Conservation (phyloP, 2,329 filamentous ascomycete species). For the Claviceps sp. region DNA sequence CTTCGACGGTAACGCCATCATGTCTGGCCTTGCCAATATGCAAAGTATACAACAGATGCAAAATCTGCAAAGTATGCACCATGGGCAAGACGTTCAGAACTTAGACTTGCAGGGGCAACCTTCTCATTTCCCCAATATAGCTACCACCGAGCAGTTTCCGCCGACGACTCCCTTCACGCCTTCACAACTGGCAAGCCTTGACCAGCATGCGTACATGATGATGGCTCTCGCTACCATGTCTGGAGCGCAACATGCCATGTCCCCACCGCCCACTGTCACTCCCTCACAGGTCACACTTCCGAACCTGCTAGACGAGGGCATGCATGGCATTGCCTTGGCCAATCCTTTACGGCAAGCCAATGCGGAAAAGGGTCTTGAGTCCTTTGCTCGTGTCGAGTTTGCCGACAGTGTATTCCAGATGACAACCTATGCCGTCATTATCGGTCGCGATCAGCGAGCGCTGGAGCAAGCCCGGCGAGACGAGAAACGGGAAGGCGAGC, state of each 20-base stretch:
- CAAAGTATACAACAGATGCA: not conserved
- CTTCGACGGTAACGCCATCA: not conserved
- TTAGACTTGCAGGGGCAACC: not conserved
- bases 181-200: constrained; percentile 18
- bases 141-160: constrained; percentile 14
- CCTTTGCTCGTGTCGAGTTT: constrained; percentile 52
- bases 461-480: constrained; percentile 40
- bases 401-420: constrained; percentile 67
- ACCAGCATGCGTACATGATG: constrained; percentile 30
- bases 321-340: constrained; percentile 16
- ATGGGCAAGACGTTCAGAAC: no score
- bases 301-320: constrained; percentile 19
- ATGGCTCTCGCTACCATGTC: constrained; percentile 30
- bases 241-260: constrained; percentile 22
- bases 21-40: not conserved
- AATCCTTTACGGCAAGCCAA: constrained; percentile 21
- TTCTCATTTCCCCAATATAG: constrained; percentile 3
- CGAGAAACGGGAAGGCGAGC: constrained; percentile 32
- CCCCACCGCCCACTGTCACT: constrained; percentile 30
- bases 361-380: constrained; percentile 34
- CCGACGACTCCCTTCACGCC: constrained; percentile 22
- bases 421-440: constrained; percentile 59
- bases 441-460: constrained; percentile 56
- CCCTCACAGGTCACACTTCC: constrained; percentile 33
- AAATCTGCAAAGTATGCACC: no score